Conservation (phyloP, 2,329 filamentous ascomycete species). For the Colletotrichum liaoningense region DNA sequence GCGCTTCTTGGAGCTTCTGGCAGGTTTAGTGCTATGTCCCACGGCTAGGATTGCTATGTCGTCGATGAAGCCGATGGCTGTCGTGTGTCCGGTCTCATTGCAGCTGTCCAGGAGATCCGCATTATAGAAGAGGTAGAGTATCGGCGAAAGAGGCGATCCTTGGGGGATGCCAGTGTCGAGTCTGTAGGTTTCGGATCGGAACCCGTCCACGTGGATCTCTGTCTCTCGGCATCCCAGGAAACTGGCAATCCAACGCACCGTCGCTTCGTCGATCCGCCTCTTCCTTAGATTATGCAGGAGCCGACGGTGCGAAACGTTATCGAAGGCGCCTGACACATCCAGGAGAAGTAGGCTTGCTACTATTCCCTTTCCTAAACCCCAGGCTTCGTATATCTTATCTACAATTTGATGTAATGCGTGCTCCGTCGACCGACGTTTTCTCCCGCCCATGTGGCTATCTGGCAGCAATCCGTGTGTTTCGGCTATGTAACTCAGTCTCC, state of each 20-base stretch:
- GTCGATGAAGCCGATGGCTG: background rate
- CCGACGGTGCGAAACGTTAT: conserved; percentile 34
- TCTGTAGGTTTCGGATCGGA: background rate
- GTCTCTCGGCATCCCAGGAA: background rate
- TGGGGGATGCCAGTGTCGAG: conserved; percentile 39
- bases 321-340: conserved; percentile 34
- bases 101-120: conserved; percentile 36
- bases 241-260: background rate
- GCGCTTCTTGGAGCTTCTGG: too few species aligned
- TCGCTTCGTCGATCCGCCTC: background rate
- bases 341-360: conserved; percentile 35
- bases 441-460: conserved; percentile 21
- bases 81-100: background rate
- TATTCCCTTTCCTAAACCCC: conserved; percentile 4
- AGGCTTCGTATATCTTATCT: conserved; percentile 34
- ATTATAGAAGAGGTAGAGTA: conserved; percentile 44
- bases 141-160: conserved; percentile 40
- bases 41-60: background rate
- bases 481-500: conserved; percentile 23
- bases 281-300: conserved; percentile 37
- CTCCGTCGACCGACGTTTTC: conserved; percentile 30
- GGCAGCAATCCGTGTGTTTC: conserved; percentile 21
- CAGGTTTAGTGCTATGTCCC: too few species aligned
- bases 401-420: conserved; percentile 31
- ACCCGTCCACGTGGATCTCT: background rate